A percentile compares a stretch with the other conserved stretches of the same genome.
phyloP scores from a whole-genome alignment of 179 eudicot species.

The Silene vulgaris region DNA sequence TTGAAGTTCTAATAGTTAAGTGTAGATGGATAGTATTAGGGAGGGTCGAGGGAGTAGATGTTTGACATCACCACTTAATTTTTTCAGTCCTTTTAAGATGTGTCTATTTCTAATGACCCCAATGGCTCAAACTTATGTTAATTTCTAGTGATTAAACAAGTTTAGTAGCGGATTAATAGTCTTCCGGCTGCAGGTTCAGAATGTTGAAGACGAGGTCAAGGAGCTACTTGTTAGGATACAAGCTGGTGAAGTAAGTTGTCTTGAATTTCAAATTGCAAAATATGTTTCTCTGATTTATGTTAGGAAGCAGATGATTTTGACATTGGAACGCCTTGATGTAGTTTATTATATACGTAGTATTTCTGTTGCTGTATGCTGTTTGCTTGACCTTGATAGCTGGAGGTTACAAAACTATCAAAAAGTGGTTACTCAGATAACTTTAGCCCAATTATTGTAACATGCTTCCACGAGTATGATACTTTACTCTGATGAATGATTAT shows the following conservation, averaged over 20 bases:
- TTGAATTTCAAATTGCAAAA: not conserved
- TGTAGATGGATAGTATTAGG: not conserved
- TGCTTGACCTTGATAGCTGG: not conserved
- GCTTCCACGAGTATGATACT: too few relatives aligned
- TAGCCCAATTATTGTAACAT: too few relatives aligned
- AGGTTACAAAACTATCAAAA: not conserved
- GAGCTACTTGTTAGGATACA: conserved; percentile 56
- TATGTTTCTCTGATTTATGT: conserved; percentile 12
- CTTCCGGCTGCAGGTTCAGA: conserved; percentile 44
- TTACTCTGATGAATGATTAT: too few relatives aligned
- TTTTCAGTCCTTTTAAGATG: not conserved
- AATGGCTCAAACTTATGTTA: not conserved
- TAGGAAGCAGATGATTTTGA: not conserved
- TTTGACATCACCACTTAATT: not conserved
- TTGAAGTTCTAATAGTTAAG: not conserved
- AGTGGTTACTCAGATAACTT: not conserved
- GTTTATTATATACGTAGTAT: not conserved
- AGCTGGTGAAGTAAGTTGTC: conserved; percentile 54
- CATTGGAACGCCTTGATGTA: not conserved
- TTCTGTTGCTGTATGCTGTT: not conserved
- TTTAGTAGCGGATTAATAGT: conserved; percentile 9
- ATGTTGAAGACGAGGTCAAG: conserved; percentile 62
- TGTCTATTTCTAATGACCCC: not conserved
- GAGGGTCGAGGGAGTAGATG: not conserved
- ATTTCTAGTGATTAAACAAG: conserved; percentile 3